Conservation (phyloP, 164 flowering plant genomes). For the Magnolia kwangsiensis region DNA sequence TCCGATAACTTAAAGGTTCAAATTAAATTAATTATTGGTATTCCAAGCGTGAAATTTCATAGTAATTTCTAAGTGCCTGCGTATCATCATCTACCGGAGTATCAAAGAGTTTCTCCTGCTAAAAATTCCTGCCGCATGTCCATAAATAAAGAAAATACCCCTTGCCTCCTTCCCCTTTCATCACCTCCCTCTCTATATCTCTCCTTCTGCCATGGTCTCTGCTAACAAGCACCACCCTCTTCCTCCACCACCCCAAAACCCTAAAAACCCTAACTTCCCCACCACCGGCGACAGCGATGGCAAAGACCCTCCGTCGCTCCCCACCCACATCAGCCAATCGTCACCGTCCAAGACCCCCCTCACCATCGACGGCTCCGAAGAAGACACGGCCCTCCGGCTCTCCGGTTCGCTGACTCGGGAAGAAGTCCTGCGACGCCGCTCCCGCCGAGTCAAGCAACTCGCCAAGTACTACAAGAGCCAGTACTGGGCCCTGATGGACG, state of each 20-base stretch:
- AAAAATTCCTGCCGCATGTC: not conserved
- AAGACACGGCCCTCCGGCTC: slow-evolving; percentile 28
- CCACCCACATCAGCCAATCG: not conserved
- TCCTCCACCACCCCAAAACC: not conserved
- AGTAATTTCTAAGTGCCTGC: not conserved
- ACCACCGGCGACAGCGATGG: slow-evolving; percentile 14
- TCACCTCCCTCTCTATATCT: not conserved
- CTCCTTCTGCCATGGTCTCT: not conserved
- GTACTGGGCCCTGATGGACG: slow-evolving; percentile 78
- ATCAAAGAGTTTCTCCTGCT: not conserved
- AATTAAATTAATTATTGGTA: too few relatives aligned
- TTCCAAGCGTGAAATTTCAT: too few relatives aligned
- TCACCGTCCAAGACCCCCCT: slow-evolving; percentile 5
- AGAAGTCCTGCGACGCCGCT: slow-evolving; percentile 57
- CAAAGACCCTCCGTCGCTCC: slow-evolving; percentile 13
- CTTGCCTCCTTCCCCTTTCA: not conserved
- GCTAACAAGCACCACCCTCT: not conserved
- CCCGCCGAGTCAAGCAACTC: slow-evolving; percentile 38
- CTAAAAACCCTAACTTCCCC: slow-evolving; percentile 1
- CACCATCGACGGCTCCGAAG: slow-evolving; percentile 26
- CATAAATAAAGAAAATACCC: not conserved
- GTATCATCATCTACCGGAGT: not conserved
- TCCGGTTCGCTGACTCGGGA: slow-evolving; percentile 40
- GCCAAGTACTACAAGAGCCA: slow-evolving; percentile 36
- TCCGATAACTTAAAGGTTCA: too few relatives aligned